A percentile compares a stretch with the other conserved stretches of the same genome.
Evolutionary conservation across 1,284 basidiomycete species (phyloP).

Genomic region (Ganoderma meredithae): DNA sequence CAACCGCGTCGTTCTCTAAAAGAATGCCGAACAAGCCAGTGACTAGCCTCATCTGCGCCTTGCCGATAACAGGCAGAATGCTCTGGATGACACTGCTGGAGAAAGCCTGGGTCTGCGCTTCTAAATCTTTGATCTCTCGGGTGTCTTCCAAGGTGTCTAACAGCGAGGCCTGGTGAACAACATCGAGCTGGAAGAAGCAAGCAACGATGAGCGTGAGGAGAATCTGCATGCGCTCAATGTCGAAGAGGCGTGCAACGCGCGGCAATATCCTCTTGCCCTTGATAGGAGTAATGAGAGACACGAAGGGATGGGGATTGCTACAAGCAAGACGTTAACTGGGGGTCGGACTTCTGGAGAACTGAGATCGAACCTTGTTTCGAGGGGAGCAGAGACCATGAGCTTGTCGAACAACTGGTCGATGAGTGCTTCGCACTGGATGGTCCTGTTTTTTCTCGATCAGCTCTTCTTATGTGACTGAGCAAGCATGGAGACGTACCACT

Average conservation of each 20-base stretch:
- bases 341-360: neutral
- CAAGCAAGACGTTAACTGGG: conserved; percentile 12
- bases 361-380: conserved; percentile 79
- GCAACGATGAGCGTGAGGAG: conserved; percentile 93
- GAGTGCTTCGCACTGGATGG: conserved; percentile 60
- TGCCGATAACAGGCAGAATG: conserved; percentile 84
- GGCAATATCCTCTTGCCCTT: conserved; percentile 96
- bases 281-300: conserved; percentile 86
- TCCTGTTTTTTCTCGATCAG: conserved; percentile 19
- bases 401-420: conserved; percentile 84
- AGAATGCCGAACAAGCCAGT: conserved; percentile 89
- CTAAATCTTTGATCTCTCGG: conserved; percentile 75
- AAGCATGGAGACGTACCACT: conserved; percentile 55
- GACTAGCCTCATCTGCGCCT: conserved; percentile 82
- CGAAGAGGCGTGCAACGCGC: conserved; percentile 88
- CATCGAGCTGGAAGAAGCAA: conserved; percentile 93
- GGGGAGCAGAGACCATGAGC: conserved; percentile 87
- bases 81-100: conserved; percentile 87
- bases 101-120: conserved; percentile 91
- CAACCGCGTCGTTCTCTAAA: conserved; percentile 79
- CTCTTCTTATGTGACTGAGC: neutral
- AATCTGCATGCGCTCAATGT: conserved; percentile 82
- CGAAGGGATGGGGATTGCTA: conserved; percentile 95
- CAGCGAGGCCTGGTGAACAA: conserved; percentile 77
- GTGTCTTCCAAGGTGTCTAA: conserved; percentile 76